Evolutionary conservation across 306 rosid genomes (phyloP).

Genomic region (Clitoria ternatea): DNA sequence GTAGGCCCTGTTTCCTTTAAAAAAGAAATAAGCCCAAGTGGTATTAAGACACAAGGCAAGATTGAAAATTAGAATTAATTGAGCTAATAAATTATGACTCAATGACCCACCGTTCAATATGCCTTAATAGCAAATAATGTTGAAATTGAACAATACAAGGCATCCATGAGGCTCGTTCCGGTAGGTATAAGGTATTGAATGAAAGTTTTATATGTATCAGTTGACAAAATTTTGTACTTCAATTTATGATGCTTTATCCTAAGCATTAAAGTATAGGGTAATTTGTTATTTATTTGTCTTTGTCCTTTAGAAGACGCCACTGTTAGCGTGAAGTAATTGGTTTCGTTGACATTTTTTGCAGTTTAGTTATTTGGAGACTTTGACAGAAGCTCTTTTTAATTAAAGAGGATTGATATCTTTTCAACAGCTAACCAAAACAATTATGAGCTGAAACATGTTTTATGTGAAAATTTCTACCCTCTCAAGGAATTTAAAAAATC

Average conservation of each 20-base stretch:
- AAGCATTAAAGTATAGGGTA: neutral
- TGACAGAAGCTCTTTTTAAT: neutral
- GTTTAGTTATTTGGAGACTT: slow-evolving; percentile 27
- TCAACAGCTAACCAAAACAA: slow-evolving; percentile 25
- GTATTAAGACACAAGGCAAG: no score
- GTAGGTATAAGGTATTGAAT: slow-evolving; percentile 31
- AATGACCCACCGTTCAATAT: neutral
- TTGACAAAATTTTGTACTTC: neutral
- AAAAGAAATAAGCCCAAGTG: no score
- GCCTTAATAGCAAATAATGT: neutral
- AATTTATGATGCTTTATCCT: neutral
- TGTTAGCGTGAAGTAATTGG: slow-evolving; percentile 30
- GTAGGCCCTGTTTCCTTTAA: neutral
- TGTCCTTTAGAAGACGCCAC: slow-evolving; percentile 19
- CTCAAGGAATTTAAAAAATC: neutral
- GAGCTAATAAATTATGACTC: neutral
- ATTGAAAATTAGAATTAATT: neutral
- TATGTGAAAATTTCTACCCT: neutral
- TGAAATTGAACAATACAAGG: slow-evolving; percentile 22
- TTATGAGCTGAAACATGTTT: neutral
- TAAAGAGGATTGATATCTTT: slow-evolving; percentile 22
- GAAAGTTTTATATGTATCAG: neutral
- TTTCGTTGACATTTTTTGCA: slow-evolving; percentile 29
- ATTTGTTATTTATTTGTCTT: slow-evolving; percentile 11
- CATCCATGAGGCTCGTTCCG: neutral